These are phyloP conservation scores for Pisolithus orientalis DNA, from an alignment of 768 basidiomycete species.

Conservation along the genomic window DNA sequence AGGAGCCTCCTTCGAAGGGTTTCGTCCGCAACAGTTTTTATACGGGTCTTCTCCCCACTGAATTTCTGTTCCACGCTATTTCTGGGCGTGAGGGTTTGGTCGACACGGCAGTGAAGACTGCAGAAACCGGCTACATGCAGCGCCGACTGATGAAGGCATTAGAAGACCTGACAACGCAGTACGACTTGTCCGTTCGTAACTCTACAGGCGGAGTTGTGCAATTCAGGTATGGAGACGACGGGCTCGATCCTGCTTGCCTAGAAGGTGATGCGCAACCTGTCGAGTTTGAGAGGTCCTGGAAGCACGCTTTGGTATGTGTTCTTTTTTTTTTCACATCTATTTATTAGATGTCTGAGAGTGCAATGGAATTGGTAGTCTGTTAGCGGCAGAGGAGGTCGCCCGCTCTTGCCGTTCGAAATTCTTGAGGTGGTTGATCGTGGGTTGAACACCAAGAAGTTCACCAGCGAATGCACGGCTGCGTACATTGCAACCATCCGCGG, in stretches of 20 bases:
- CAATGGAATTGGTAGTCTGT: slow-evolving; percentile 44
- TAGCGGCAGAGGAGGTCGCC: slow-evolving; percentile 49
- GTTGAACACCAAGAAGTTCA: slow-evolving; percentile 51
- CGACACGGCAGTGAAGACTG: slow-evolving; percentile 99
- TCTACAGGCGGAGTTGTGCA: slow-evolving; percentile 94
- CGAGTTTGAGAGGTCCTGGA: slow-evolving; percentile 84
- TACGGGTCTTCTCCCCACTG: slow-evolving; percentile 84
- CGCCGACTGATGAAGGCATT: slow-evolving; percentile 98
- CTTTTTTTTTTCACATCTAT: background rate
- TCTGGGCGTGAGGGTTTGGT: slow-evolving; percentile 98
- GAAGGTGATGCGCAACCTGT: slow-evolving; percentile 95
- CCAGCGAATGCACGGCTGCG: slow-evolving; percentile 62
- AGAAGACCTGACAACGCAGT: slow-evolving; percentile 94
- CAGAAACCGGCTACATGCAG: slow-evolving; percentile 99
- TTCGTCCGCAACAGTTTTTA: slow-evolving; percentile 98
- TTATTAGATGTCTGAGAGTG: background rate
- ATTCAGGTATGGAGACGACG: slow-evolving; percentile 95
- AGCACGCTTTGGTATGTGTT: slow-evolving; percentile 63
- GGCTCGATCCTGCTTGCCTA: slow-evolving; percentile 91
- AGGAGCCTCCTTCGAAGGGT: slow-evolving; percentile 94
- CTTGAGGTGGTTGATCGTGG: slow-evolving; percentile 63
- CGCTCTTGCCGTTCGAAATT: slow-evolving; percentile 85
- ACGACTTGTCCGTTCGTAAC: slow-evolving; percentile 93
- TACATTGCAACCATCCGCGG: slow-evolving; percentile 63
- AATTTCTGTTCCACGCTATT: slow-evolving; percentile 98